A percentile compares a stretch with the other conserved stretches of the same genome.
Conservation (phyloP, 2,329 filamentous ascomycete species). For the Scedosporium apiospermum region DNA sequence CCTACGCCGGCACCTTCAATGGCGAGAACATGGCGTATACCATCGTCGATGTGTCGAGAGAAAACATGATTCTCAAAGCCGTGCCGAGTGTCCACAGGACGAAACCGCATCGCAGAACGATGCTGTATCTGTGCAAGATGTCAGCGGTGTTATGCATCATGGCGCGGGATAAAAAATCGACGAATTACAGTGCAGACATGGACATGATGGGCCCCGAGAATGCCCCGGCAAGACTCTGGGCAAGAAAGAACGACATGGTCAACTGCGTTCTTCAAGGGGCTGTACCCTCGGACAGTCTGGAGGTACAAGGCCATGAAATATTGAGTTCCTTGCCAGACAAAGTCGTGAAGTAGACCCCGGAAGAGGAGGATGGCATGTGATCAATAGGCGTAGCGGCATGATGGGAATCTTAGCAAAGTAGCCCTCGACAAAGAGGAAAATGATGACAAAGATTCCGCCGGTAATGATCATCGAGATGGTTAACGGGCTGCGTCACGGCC, state of each 20-base stretch:
- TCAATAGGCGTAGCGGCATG: neutral
- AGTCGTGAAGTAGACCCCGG: neutral
- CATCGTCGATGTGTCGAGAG: neutral
- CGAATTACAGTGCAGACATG: neutral
- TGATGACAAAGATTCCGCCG: neutral
- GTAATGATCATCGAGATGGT: no score
- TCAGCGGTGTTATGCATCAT: no score
- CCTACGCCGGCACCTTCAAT: slow-evolving; percentile 2
- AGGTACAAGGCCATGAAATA: neutral
- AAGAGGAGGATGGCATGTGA: neutral
- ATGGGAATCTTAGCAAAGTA: no score
- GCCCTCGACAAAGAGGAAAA: no score
- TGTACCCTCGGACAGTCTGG: neutral
- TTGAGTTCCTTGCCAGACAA: neutral
- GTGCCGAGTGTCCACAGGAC: neutral
- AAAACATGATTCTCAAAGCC: neutral
- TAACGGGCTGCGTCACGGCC: no score
- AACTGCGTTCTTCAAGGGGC: neutral
- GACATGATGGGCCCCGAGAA: neutral
- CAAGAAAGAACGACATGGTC: neutral
- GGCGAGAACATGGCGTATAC: neutral
- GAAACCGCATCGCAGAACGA: neutral
- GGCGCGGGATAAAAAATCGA: no score
- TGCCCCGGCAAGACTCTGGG: neutral
- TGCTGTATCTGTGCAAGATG: neutral